Conservation (phyloP, 2,329 filamentous ascomycete genomes). For the Tolypocladium nubicola region DNA sequence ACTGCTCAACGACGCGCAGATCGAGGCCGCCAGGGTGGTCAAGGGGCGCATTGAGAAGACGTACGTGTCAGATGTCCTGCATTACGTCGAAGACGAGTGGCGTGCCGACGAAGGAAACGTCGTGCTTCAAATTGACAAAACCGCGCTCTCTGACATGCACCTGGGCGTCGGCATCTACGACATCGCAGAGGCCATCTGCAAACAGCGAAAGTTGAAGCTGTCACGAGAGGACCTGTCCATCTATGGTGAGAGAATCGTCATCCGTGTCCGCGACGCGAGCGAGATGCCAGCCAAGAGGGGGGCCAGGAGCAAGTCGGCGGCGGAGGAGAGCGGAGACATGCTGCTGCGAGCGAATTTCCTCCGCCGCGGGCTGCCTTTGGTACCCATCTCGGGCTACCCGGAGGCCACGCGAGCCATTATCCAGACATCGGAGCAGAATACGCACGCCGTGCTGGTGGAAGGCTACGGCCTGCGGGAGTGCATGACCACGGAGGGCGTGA, state of each 20-base stretch:
- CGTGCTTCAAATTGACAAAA: constrained; percentile 69
- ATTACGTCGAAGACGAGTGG: constrained; percentile 82
- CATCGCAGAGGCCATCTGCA: constrained; percentile 67
- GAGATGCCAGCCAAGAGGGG: constrained; percentile 36
- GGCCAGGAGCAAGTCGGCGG: constrained; percentile 32
- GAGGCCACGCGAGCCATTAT: constrained; percentile 82
- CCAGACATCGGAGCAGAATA: constrained; percentile 61
- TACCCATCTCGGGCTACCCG: constrained; percentile 85
- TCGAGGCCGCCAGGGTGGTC: constrained; percentile 77
- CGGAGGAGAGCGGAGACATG: constrained; percentile 34
- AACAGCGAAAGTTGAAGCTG: constrained; percentile 75
- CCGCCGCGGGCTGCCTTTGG: constrained; percentile 67
- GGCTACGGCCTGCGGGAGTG: constrained; percentile 83
- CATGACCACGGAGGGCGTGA: constrained; percentile 88
- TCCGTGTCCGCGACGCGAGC: constrained; percentile 54
- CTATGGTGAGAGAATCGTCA: constrained; percentile 53
- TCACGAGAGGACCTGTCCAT: constrained; percentile 54
- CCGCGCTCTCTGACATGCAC: constrained; percentile 69
- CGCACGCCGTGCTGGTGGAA: constrained; percentile 75
- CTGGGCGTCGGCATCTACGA: constrained; percentile 66
- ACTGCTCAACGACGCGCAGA: constrained; percentile 62
- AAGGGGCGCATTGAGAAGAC: constrained; percentile 95
- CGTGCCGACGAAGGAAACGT: constrained; percentile 65
- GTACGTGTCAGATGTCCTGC: constrained; percentile 70
- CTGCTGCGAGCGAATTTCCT: constrained; percentile 75